A percentile compares a stretch with the other conserved stretches of the same genome.
Evolutionary conservation across 306 rosid species (phyloP).

Genomic region (Vachellia collinsii): DNA sequence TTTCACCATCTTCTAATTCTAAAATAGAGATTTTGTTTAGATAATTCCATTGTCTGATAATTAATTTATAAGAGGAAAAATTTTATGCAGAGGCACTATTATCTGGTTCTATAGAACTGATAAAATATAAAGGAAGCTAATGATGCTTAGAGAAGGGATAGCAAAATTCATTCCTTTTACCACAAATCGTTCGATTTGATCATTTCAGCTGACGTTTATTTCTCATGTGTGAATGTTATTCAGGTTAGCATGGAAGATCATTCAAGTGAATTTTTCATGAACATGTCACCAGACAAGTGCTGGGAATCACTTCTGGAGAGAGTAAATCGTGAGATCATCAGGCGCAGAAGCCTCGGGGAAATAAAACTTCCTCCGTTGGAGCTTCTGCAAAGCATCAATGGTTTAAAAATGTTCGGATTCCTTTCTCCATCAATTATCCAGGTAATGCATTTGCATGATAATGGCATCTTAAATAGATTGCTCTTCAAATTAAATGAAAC

Average conservation of each 20-base stretch:
- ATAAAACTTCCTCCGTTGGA: conserved; percentile 33
- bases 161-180: neutral
- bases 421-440: conserved; percentile 47
- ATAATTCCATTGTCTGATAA: neutral
- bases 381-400: conserved; percentile 45
- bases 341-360: conserved; percentile 37
- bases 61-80: neutral
- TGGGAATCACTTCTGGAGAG: conserved; percentile 61
- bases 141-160: neutral
- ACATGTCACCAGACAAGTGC: conserved; percentile 52
- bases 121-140: neutral
- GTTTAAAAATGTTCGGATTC: conserved; percentile 71
- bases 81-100: neutral
- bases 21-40: too few species aligned
- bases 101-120: neutral
- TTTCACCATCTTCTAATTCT: neutral
- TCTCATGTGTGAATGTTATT: neutral
- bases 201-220: conserved; percentile 2
- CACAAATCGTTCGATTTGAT: neutral
- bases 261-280: conserved; percentile 48
- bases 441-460: conserved; percentile 41
- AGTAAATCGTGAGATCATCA: conserved; percentile 46
- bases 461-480: conserved; percentile 6
- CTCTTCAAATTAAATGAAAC: neutral
- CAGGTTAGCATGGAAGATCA: conserved; percentile 64